Percentiles rank a stretch among this genome's conserved stretches.
Evolutionary conservation across 75 land plant genomes (phyloP).

Genomic region (Azolla pinnata): DNA sequence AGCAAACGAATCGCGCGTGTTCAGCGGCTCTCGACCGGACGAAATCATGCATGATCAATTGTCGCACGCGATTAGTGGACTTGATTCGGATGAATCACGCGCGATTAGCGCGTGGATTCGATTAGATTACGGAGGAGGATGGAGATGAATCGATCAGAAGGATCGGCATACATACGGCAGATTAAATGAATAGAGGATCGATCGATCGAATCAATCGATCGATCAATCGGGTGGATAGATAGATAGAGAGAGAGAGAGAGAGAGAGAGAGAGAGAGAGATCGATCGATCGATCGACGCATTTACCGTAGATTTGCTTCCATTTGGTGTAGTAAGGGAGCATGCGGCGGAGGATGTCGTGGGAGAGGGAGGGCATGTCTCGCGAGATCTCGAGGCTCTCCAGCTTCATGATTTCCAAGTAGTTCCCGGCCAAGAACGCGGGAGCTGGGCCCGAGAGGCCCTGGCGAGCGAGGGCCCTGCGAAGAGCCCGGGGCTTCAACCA

Average conservation of each 20-base stretch:
- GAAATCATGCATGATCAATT: no score
- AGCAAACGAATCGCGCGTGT: no score
- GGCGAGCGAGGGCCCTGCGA: conserved; percentile 19
- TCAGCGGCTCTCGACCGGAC: no score
- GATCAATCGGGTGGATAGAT: neutral
- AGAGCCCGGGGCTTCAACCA: conserved; percentile 32
- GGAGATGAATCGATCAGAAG: no score
- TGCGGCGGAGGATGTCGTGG: conserved; percentile 71
- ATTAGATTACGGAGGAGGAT: no score
- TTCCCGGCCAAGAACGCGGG: conserved; percentile 53
- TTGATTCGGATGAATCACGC: no score
- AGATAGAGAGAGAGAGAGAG: neutral
- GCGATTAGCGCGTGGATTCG: no score
- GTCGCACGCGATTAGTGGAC: no score
- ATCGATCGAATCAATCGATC: neutral
- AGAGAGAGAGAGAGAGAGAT: neutral
- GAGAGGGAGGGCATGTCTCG: conserved; percentile 28
- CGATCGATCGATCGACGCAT: neutral
- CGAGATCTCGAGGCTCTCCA: conserved; percentile 2
- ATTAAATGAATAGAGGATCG: neutral
- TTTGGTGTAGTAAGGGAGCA: conserved; percentile 56
- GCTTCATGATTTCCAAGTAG: conserved; percentile 25
- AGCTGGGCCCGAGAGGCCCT: conserved; percentile 58
- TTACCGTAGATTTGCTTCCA: conserved; percentile 80
- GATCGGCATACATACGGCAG: neutral